These are phyloP conservation scores for Eutypa lata DNA, from an alignment of 2,329 filamentous ascomycete species.

Conservation along the genomic window DNA sequence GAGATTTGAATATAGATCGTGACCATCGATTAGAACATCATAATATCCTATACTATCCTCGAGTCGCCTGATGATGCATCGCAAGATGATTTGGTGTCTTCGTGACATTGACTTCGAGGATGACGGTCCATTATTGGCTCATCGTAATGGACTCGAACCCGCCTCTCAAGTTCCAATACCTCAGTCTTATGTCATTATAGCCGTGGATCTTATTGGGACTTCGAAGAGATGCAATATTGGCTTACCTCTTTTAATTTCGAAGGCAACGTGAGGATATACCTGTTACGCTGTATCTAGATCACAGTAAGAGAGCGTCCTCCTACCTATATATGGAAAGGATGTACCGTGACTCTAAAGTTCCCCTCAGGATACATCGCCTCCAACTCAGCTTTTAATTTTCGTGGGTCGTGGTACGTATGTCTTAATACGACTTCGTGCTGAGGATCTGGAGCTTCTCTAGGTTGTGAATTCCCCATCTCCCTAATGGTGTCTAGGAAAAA, in stretches of 20 bases:
- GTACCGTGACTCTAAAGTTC: conserved; percentile 13
- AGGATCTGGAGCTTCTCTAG: too few species aligned
- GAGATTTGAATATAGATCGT: too few species aligned
- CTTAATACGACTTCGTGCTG: conserved; percentile 10
- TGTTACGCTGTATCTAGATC: conserved; percentile 8
- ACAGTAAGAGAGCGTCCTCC: background rate
- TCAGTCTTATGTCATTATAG: conserved; percentile 1
- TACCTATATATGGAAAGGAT: background rate
- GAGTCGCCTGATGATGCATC: too few species aligned
- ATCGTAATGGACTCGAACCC: conserved; percentile 6
- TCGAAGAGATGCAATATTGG: too few species aligned
- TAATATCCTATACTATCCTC: too few species aligned
- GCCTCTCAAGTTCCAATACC: conserved; percentile 3
- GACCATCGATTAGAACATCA: too few species aligned
- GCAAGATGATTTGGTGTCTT: background rate
- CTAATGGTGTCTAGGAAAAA: background rate
- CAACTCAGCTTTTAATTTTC: conserved; percentile 10
- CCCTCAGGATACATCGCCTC: conserved; percentile 10
- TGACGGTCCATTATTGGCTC: background rate
- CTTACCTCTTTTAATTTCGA: conserved; percentile 4
- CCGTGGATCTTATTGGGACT: background rate
- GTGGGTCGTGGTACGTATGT: conserved; percentile 14
- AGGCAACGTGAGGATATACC: conserved; percentile 12
- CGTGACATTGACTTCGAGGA: background rate
- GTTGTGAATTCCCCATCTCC: background rate